Base-by-base conservation (phyloP, 2,329 filamentous ascomycete genomes). In the Aspergillus clavatus region DNA sequence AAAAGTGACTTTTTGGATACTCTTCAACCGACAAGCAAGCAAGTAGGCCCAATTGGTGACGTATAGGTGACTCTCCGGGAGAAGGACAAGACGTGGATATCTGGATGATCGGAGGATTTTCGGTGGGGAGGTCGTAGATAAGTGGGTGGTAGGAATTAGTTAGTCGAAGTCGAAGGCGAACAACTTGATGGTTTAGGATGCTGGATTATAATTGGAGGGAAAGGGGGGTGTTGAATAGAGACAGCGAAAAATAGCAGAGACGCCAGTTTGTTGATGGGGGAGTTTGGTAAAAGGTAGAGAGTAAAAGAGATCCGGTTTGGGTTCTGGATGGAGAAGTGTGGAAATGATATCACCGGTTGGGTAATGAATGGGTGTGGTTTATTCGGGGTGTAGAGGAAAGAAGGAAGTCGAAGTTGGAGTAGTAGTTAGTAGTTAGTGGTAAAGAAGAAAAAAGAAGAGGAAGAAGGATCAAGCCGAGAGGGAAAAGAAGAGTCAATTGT, bases 401-500 rank as follows among this genome's bases (percentile, higher is more conserved):
- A 40, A n/a, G 24, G 42, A 28, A 23, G 26, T 26, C 27, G 19
- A 16, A 43, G 16, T 37, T 28, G 35, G 7, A 38, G 28, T 12
- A 19, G 12, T 16, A 33, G 35, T 28, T 31, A 14, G 29, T 26
- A 26, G 28, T 10, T 24, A 38, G 29, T 21, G 11, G 35, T 31
- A 42, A 39, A 22, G 50, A 44, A 27, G 38, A 21, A 29, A 19
- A 53, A 44, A 53, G 50, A 49, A 51, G 47, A 53, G 50, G 35
- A 41, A 37, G 43, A 49, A 40, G 54, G 36, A 28, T n/a, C 46
- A 49, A 31, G 46, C 38, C 19, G 42, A 48, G 26, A 51, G 48
- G 41, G 45, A 55, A 33, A 59, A 54, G 40, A 51, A 56, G 40
- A 53, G 56, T 11, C 40, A 33, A 40, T 41, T 40, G 33, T 27